These are phyloP conservation scores for Amaranthus cruentus DNA, from an alignment of 148 eudicot species.

Conservation along the genomic window DNA sequence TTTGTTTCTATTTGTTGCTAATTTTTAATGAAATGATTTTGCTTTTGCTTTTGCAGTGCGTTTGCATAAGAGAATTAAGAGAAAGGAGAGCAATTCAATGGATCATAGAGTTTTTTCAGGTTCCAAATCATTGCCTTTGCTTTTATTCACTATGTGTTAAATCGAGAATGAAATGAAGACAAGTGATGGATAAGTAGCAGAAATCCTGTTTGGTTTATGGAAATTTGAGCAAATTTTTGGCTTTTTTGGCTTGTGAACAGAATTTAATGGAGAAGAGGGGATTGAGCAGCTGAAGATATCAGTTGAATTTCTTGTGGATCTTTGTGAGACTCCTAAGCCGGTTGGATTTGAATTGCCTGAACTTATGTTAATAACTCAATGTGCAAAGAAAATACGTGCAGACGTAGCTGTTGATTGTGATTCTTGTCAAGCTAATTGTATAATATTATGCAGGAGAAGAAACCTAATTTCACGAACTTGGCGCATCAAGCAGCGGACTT, in stretches of 20 bases:
- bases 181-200: neutral
- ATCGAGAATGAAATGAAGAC: neutral
- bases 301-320: slow-evolving; percentile 85
- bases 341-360: slow-evolving; percentile 29
- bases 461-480: slow-evolving; percentile 51
- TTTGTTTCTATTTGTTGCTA: neutral
- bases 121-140: slow-evolving; percentile 1
- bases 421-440: neutral
- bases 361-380: neutral
- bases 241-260: slow-evolving; percentile 32
- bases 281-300: slow-evolving; percentile 67
- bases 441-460: slow-evolving; percentile 42
- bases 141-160: neutral
- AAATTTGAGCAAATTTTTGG: slow-evolving; percentile 2
- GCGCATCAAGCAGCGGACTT: slow-evolving; percentile 90
- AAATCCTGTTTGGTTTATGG: neutral
- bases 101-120: slow-evolving; percentile 31
- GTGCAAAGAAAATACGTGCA: neutral
- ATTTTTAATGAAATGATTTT: neutral
- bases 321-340: slow-evolving; percentile 52
- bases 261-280: slow-evolving; percentile 49
- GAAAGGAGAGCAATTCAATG: slow-evolving; percentile 26
- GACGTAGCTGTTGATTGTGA: neutral
- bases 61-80: slow-evolving; percentile 46
- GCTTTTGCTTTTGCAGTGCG: slow-evolving; percentile 48